Percentiles rank a stretch among this genome's conserved stretches.
Evolutionary conservation across 2,329 filamentous ascomycete species (phyloP).

Genomic region (Arthrobotrys iridis): DNA sequence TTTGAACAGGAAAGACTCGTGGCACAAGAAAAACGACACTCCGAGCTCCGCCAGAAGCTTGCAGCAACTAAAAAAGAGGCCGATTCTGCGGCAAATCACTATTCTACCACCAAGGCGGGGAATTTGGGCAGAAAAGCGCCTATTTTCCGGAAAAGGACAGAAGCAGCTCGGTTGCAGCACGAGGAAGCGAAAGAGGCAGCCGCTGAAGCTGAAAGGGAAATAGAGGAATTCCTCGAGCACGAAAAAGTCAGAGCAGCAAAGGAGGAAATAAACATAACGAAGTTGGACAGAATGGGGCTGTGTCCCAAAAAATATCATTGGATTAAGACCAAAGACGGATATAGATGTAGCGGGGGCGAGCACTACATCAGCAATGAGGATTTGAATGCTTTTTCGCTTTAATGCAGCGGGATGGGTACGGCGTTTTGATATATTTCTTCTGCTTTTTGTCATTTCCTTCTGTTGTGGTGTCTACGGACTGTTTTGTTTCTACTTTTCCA

Average conservation of each 20-base stretch:
- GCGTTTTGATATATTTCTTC: not conserved
- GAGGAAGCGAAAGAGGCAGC: not conserved
- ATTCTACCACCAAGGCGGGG: conserved; percentile 56
- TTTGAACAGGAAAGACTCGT: not conserved
- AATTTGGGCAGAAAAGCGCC: not conserved
- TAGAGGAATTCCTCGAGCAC: conserved; percentile 56
- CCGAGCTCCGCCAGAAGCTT: conserved; percentile 64
- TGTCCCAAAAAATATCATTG: conserved; percentile 71
- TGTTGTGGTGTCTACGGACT: not conserved
- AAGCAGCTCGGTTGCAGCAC: not conserved
- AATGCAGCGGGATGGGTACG: not conserved
- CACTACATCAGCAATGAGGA: conserved; percentile 65
- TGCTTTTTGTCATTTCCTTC: not conserved
- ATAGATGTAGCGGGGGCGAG: conserved; percentile 70
- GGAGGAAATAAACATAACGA: conserved; percentile 61
- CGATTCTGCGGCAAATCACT: conserved; percentile 61
- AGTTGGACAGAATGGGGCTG: conserved; percentile 65
- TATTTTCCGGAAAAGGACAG: not conserved
- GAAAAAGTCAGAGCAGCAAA: conserved; percentile 42
- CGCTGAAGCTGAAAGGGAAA: not conserved
- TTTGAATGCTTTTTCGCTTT: not conserved
- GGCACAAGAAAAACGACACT: conserved; percentile 64
- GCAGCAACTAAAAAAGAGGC: conserved; percentile 59
- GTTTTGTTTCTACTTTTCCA: not conserved
- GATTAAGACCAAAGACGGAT: conserved; percentile 71